A percentile compares a stretch with the other conserved stretches of the same genome.
phyloP scores from a whole-genome alignment of 2,329 filamentous ascomycete species.

The Neonectria faginata region DNA sequence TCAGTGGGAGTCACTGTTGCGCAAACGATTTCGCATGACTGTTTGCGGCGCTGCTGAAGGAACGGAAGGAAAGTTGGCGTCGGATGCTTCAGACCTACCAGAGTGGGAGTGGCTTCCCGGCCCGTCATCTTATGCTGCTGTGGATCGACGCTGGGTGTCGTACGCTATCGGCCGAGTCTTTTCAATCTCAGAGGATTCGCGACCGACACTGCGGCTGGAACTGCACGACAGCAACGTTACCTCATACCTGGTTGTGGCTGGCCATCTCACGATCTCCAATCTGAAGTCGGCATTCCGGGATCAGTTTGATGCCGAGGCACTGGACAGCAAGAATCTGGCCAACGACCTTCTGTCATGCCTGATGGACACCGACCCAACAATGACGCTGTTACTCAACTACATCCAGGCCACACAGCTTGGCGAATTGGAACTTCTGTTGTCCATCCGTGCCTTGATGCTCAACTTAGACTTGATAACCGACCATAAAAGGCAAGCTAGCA shows the following conservation, averaged over 20 bases:
- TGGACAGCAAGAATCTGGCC: slow-evolving; percentile 61
- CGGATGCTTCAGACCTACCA: slow-evolving; percentile 47
- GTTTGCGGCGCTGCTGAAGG: slow-evolving; percentile 39
- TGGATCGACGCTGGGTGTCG: slow-evolving; percentile 74
- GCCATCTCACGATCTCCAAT: slow-evolving; percentile 70
- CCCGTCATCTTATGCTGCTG: slow-evolving; percentile 61
- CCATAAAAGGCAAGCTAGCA: slow-evolving; percentile 47
- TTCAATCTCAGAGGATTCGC: slow-evolving; percentile 60
- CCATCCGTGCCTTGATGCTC: slow-evolving; percentile 74
- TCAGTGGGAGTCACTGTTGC: slow-evolving; percentile 63
- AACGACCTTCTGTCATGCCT: slow-evolving; percentile 73
- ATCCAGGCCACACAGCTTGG: slow-evolving; percentile 74
- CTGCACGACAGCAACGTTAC: slow-evolving; percentile 66
- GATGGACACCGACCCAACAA: slow-evolving; percentile 73
- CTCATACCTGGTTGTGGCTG: slow-evolving; percentile 69
- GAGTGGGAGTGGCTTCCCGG: slow-evolving; percentile 65
- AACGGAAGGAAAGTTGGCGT: slow-evolving; percentile 37
- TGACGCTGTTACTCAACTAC: slow-evolving; percentile 74
- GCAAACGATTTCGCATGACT: slow-evolving; percentile 62
- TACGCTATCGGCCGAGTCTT: slow-evolving; percentile 73
- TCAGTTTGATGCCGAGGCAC: slow-evolving; percentile 57
- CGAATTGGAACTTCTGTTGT: slow-evolving; percentile 73
- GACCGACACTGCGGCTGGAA: slow-evolving; percentile 49
- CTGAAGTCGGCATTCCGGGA: slow-evolving; percentile 68
- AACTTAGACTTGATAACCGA: slow-evolving; percentile 72